Conservation (phyloP, 2,329 filamentous ascomycete genomes). For the Colletotrichum scovillei region DNA sequence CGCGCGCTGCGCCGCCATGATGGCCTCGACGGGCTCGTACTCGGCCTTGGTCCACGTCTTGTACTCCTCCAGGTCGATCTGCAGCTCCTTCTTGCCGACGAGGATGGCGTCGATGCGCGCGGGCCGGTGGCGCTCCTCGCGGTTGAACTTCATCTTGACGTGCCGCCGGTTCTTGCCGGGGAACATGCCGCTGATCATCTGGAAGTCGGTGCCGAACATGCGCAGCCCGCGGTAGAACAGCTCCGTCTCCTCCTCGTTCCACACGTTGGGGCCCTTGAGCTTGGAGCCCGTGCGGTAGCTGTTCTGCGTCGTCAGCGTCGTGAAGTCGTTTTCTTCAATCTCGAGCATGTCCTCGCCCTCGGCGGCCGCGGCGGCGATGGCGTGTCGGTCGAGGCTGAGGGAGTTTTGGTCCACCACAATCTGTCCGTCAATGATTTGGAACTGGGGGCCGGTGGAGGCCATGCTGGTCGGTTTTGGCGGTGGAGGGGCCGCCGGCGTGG, state of each 20-base stretch:
- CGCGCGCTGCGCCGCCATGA: constrained; percentile 65
- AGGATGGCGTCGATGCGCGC: constrained; percentile 72
- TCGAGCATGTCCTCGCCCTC: constrained; percentile 66
- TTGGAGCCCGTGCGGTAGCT: constrained; percentile 74
- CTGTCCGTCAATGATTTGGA: constrained; percentile 76
- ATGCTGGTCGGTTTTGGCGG: constrained; percentile 37
- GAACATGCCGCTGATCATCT: constrained; percentile 83
- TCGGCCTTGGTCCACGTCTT: constrained; percentile 60
- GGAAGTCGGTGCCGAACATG: constrained; percentile 87
- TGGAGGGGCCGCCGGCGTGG: constrained; percentile 37
- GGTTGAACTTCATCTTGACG: constrained; percentile 85
- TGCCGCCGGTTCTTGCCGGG: constrained; percentile 76
- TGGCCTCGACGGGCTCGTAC: constrained; percentile 66
- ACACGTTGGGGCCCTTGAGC: constrained; percentile 72
- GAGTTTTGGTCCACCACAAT: constrained; percentile 78
- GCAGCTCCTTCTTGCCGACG: constrained; percentile 66
- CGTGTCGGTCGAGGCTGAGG: constrained; percentile 75
- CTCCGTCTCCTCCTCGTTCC: constrained; percentile 78
- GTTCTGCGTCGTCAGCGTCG: constrained; percentile 74
- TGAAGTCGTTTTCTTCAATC: constrained; percentile 83
- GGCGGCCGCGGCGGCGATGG: constrained; percentile 64
- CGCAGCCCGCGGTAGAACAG: constrained; percentile 80
- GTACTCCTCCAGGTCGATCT: constrained; percentile 72
- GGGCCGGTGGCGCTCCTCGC: constrained; percentile 78
- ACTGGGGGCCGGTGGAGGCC: constrained; percentile 57